These are phyloP conservation scores for Colletotrichum paranaense DNA, from an alignment of 2,329 filamentous ascomycete genomes.

Conservation along the genomic window DNA sequence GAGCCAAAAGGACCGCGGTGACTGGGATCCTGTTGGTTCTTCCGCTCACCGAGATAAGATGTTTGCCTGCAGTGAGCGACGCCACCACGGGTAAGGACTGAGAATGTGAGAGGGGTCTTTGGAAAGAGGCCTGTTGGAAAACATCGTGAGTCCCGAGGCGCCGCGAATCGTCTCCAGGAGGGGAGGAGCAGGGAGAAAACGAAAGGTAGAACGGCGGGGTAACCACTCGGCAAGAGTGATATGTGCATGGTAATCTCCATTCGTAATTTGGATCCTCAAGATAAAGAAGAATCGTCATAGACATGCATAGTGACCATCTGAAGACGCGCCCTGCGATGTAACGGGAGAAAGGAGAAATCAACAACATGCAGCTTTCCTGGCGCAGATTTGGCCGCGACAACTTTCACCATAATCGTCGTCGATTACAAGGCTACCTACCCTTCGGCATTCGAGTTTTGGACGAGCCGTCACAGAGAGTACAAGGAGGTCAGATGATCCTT, in stretches of 20 bases:
- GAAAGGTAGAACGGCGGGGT: not conserved
- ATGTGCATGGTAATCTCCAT: not conserved
- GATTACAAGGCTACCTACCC: not conserved
- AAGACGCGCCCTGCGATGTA: constrained; percentile 12
- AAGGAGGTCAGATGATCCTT: constrained; percentile 27
- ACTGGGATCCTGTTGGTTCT: not conserved
- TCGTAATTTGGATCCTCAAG: not conserved
- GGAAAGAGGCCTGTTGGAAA: not conserved
- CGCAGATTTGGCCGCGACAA: not conserved
- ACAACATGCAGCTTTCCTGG: not conserved
- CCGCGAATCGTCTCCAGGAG: not conserved
- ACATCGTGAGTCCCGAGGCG: not conserved
- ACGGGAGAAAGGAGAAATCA: constrained; percentile 10
- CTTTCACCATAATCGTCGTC: not conserved
- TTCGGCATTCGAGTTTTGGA: not conserved
- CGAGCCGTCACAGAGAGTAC: constrained; percentile 16
- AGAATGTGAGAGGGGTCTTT: not conserved
- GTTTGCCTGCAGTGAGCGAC: constrained; percentile 24
- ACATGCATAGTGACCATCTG: constrained; percentile 24
- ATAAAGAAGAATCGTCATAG: not conserved
- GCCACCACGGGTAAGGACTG: constrained; percentile 21
- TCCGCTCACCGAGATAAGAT: constrained; percentile 13
- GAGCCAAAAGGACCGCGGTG: not conserved
- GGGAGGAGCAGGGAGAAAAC: not conserved
- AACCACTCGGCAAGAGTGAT: constrained; percentile 8